Evolutionary conservation across 345 rosid genomes (phyloP).

Genomic region (Melaleuca alternifolia): DNA sequence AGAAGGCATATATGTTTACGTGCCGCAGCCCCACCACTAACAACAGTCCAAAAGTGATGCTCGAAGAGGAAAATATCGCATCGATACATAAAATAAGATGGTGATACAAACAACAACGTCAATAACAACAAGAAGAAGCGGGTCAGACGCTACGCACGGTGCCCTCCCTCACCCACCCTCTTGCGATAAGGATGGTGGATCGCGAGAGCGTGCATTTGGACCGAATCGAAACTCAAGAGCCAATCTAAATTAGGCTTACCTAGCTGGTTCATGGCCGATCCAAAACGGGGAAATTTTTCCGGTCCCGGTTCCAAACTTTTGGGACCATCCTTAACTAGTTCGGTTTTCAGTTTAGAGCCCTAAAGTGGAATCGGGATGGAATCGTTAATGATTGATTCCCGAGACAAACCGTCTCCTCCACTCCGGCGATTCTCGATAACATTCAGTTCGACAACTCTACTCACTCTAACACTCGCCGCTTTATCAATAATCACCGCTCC

Average conservation of each 20-base stretch:
- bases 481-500: not conserved
- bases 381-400: rapidly evolving
- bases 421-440: not conserved
- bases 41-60: not conserved
- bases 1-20: not conserved
- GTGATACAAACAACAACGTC: too few relatives aligned
- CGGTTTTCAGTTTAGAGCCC: not conserved
- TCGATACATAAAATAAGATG: not conserved
- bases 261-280: rapidly evolving
- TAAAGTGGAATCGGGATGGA: not conserved
- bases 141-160: not conserved
- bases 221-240: too few relatives aligned
- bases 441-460: not conserved
- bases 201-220: rapidly evolving
- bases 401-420: not conserved
- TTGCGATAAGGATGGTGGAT: not conserved
- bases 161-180: not conserved
- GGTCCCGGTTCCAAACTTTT: rapidly evolving
- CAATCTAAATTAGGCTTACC: rapidly evolving
- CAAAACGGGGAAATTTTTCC: rapidly evolving
- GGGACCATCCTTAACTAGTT: not conserved
- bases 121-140: too few relatives aligned
- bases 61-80: not conserved
- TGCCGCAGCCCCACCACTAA: not conserved
- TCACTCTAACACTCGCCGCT: not conserved